These are phyloP conservation scores for Talaromyces sp. DNA, from an alignment of 2,329 filamentous ascomycete genomes.

Conservation along the genomic window DNA sequence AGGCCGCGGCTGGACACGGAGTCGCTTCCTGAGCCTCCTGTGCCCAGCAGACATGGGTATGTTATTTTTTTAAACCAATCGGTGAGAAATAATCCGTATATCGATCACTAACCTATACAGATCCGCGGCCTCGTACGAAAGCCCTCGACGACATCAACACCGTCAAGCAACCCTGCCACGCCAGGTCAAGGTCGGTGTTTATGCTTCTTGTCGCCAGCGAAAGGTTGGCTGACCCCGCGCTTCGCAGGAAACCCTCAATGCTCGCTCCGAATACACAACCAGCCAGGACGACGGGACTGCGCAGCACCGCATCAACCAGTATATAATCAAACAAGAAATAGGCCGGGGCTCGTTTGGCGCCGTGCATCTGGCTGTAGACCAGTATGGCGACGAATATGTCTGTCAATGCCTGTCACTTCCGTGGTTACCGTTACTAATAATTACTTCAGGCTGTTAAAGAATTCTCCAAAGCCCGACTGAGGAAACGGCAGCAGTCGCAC, in stretches of 20 bases:
- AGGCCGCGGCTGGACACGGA: constrained; percentile 8
- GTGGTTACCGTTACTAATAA: neutral
- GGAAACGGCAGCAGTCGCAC: constrained; percentile 86
- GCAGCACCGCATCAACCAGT: constrained; percentile 90
- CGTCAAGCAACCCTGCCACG: constrained; percentile 56
- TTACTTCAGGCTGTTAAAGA: constrained; percentile 81
- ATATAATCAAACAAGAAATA: constrained; percentile 89
- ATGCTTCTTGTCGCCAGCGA: constrained; percentile 8
- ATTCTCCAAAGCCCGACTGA: constrained; percentile 86
- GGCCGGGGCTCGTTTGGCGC: constrained; percentile 94
- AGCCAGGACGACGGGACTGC: constrained; percentile 76
- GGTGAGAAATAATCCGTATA: neutral
- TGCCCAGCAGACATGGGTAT: constrained; percentile 24
- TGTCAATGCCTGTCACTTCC: constrained; percentile 52
- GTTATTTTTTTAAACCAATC: constrained; percentile 4
- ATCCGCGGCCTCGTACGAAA: constrained; percentile 55
- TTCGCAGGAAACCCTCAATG: constrained; percentile 79
- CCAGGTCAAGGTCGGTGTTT: constrained; percentile 54
- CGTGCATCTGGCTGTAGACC: constrained; percentile 84
- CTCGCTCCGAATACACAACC: constrained; percentile 77
- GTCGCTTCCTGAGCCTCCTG: constrained; percentile 13
- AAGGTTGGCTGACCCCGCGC: constrained; percentile 12
- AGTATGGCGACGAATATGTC: constrained; percentile 90
- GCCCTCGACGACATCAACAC: constrained; percentile 61
- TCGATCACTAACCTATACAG: constrained; percentile 28